These are phyloP conservation scores for Alisma plantagoaquatica DNA, from an alignment of 106 monocot species.

Conservation along the genomic window DNA sequence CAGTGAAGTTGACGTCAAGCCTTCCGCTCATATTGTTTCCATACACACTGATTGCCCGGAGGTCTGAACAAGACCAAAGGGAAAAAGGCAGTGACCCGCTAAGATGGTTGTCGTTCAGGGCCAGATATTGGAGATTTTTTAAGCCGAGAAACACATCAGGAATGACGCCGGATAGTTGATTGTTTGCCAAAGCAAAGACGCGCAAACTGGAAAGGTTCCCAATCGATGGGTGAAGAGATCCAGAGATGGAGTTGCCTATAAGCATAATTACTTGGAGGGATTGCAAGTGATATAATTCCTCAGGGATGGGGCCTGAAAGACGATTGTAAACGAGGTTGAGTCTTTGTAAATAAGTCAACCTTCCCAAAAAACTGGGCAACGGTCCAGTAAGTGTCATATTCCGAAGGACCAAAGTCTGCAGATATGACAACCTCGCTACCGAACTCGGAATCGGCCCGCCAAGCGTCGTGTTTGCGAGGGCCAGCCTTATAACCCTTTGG, in stretches of 20 bases:
- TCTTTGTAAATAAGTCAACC: no score
- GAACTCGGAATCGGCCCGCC: no score
- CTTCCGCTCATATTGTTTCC: conserved; percentile 46
- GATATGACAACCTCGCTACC: no score
- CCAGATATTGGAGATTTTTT: conserved; percentile 26
- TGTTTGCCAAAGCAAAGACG: conserved; percentile 26
- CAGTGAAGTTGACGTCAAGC: conserved; percentile 44
- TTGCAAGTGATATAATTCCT: conserved; percentile 31
- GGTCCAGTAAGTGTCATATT: no score
- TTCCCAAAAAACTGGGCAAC: no score
- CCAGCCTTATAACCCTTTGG: no score
- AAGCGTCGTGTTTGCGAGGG: no score
- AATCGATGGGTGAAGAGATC: conserved; percentile 20
- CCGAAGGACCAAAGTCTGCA: no score
- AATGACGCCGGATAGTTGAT: conserved; percentile 36
- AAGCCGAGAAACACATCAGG: conserved; percentile 55
- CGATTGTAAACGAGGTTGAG: no score
- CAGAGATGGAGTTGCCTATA: conserved; percentile 29
- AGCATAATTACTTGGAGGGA: conserved; percentile 35
- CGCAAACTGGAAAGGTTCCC: conserved; percentile 25
- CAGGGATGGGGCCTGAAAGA: conserved; percentile 44
- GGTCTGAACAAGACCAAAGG: conserved; percentile 17
- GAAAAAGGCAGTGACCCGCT: conserved; percentile 39
- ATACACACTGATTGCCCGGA: conserved; percentile 32
- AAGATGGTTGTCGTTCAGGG: conserved; percentile 37